These are phyloP conservation scores for Persicaria tinctoria DNA, from an alignment of 148 eudicot species.

Conservation along the genomic window DNA sequence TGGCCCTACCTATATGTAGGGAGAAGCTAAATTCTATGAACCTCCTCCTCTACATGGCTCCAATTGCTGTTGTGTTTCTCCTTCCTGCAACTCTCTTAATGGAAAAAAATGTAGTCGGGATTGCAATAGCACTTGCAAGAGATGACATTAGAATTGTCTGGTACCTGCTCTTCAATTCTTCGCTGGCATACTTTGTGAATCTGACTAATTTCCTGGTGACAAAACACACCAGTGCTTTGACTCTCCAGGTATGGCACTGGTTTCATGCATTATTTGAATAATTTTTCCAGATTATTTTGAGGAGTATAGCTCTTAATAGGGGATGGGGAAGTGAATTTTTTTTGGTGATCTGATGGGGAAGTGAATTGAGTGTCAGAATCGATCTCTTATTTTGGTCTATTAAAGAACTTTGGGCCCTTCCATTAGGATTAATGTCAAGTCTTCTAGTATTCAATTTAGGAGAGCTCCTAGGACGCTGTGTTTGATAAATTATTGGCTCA, in stretches of 20 bases:
- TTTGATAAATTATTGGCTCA: not conserved
- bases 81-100: slow-evolving; percentile 35
- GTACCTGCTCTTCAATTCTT: slow-evolving; percentile 36
- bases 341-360: too few species aligned
- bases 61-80: slow-evolving; percentile 38
- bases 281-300: not conserved
- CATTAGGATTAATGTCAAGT: too few species aligned
- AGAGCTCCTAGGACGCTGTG: not conserved
- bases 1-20: slow-evolving; percentile 15
- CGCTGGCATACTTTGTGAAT: slow-evolving; percentile 37
- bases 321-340: not conserved
- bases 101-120: slow-evolving; percentile 38
- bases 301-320: not conserved
- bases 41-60: slow-evolving; percentile 44
- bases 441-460: not conserved
- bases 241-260: slow-evolving; percentile 27
- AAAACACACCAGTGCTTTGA: slow-evolving; percentile 41
- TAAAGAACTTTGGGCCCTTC: not conserved
- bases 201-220: slow-evolving; percentile 42
- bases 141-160: slow-evolving; percentile 28
- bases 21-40: slow-evolving; percentile 44
- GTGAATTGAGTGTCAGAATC: not conserved
- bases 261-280: not conserved
- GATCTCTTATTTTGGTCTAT: not conserved
- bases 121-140: slow-evolving; percentile 32